A percentile compares a stretch with the other conserved stretches of the same genome.
These are phyloP conservation scores for Arthroderma uncinatum DNA, from an alignment of 2,329 filamentous ascomycete genomes.

Conservation along the genomic window DNA sequence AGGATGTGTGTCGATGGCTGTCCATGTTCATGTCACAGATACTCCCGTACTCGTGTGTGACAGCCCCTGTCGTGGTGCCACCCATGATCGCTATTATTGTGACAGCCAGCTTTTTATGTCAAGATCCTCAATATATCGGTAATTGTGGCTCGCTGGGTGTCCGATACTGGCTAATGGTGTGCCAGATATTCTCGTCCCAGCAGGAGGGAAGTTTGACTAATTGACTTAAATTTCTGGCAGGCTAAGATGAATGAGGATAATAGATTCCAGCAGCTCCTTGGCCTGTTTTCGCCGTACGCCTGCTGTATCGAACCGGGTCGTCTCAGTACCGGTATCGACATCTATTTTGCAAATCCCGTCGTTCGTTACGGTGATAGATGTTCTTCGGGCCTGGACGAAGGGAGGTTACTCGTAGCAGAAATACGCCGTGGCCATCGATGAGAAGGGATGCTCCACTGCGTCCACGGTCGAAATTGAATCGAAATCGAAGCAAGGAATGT, in stretches of 20 bases:
- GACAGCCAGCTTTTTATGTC: not conserved
- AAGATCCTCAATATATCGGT: not conserved
- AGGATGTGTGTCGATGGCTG: too few relatives aligned
- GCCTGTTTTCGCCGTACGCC: not conserved
- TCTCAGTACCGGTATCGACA: too few relatives aligned
- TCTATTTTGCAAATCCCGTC: too few relatives aligned
- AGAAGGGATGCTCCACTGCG: too few relatives aligned
- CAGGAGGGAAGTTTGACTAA: not conserved
- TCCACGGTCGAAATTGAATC: too few relatives aligned
- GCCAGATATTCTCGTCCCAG: not conserved
- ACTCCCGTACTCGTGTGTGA: not conserved
- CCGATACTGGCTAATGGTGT: not conserved
- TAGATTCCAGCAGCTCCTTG: not conserved
- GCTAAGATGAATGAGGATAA: constrained; percentile 2
- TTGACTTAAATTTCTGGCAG: not conserved
- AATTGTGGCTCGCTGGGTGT: not conserved
- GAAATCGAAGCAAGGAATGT: not conserved
- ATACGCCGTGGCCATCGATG: too few relatives aligned
- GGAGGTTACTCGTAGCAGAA: too few relatives aligned
- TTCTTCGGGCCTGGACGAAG: too few relatives aligned
- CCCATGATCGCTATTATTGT: not conserved
- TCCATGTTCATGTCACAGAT: not conserved
- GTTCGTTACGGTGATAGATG: too few relatives aligned
- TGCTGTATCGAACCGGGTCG: too few relatives aligned
- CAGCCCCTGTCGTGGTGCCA: not conserved